Base-by-base conservation (phyloP, 306 rosid species). In the Comarum palustre region DNA sequence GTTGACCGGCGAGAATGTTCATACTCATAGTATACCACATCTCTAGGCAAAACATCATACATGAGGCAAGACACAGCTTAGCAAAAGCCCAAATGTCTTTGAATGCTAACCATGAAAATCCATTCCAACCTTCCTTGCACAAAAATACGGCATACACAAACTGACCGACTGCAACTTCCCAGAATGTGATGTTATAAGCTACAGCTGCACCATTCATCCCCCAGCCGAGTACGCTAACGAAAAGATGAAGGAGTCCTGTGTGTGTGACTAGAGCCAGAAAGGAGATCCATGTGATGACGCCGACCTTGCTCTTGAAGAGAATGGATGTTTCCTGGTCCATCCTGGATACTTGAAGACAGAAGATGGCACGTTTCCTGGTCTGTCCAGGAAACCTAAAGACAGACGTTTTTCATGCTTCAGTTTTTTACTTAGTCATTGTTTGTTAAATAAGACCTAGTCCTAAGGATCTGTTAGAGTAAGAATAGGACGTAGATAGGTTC, bases 41-140 rank as follows among this genome's bases (percentile, higher is more conserved):
- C 48, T 87, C 90, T 76, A 89, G 87, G 76, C 90, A 87, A 72
- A 84, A 82, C 92, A 87, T 87, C 20, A 87, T 78, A 50, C 92
- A 86, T 8, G 92, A 87, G 10, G 88, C 86, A 66, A 89, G 52
- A 15, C 92, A 89, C 7, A 87, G 92, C 84, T 81, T 80, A 43
- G 83, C 81, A 72, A 87, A 87, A 20, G 82, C 83, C 92, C 92
- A 87, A 4, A 87, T 78, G 52, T 89, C 90, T 42, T 73, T 70
- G 31, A 84, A 69, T 16, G 96, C 96, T 57, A 67, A 27, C 88
- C 88, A 85, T 0, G 90, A 71, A 11, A 87, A 59, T 17, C 92
- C 96, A 55, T 31, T 74, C 96, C 96, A 87, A 46, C 80, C 88
- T 24, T 87, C 86, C 69, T 85, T 83, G 74, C 96, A 87, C 84